Base-by-base conservation (phyloP, 192 early-diverging fungal genomes). In the Oehlia diaphana region DNA sequence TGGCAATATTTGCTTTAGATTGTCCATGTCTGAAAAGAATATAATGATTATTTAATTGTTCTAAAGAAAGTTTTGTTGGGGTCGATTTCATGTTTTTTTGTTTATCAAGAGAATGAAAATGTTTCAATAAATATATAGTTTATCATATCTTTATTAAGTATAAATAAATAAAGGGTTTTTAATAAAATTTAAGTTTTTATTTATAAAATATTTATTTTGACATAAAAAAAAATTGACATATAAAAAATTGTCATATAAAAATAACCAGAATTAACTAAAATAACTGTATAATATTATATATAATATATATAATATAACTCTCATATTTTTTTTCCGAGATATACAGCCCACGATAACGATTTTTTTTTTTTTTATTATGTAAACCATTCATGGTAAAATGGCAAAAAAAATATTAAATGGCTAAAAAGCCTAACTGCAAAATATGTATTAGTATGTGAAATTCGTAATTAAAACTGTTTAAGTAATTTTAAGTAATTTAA, bases 21-120 rank as follows among this genome's bases (percentile, higher is more conserved):
- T 81, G 82, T 0, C 88, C 88, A 63, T 89, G 88, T 21, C 88
- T 81, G 39, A 84, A 71, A 63, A 86, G 68, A 26, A 86, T 79
- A 53, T 84, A 86, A 49, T 72, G 74, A 37, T 86, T 86, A 39
- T 82, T 82, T 19, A 86, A 65, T 65, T 23, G n/a, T 65, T 23
- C n/a, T 65, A 65, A 65, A 12, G 26, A 31, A 28, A 31, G 28
- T 65, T 23, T 65, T 65, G 63, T 65, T 65, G 63, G 23, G n/a
- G 63, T 9, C 7, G 63, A 31, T 28, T 65, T 65, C 28, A 65
- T 58, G 50, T 5, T 12, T 9, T 12, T 12, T 64, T 64, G 7
- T 28, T 64, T 31, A 28, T 64, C 3, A 23, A 26, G 23, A 26
- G 2, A 26, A 0, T 4, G 50, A 16, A 16, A 16, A 53, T 44